phyloP scores from a whole-genome alignment of 306 rosid species.

The Arachis hypogaea region DNA sequence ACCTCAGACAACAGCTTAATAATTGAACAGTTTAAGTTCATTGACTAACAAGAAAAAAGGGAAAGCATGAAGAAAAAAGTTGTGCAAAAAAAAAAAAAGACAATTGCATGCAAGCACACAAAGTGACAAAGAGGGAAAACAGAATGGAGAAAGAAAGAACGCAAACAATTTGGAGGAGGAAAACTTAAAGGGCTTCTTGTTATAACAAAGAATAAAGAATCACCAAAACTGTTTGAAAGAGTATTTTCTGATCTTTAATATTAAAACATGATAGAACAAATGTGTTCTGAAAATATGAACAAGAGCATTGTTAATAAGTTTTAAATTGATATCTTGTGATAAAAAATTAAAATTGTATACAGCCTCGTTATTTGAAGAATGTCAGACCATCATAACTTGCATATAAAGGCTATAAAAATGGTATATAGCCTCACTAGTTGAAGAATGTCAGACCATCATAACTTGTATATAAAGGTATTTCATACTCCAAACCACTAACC shows the following conservation, averaged over 20 bases:
- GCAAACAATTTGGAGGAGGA: conserved; percentile 20
- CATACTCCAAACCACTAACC: conserved; percentile 59
- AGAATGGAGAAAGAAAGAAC: conserved; percentile 15
- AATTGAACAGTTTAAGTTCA: conserved; percentile 31
- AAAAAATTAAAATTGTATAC: background rate
- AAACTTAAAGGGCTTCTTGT: conserved; percentile 20
- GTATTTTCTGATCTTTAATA: conserved; percentile 11
- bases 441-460: conserved; percentile 26
- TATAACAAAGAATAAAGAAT: conserved; percentile 15
- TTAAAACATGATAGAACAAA: background rate
- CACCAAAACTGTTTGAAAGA: background rate
- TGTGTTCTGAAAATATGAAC: background rate
- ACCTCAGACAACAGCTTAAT: conserved; percentile 28
- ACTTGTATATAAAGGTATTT: conserved; percentile 6
- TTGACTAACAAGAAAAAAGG: background rate
- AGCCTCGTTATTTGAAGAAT: conserved; percentile 15
- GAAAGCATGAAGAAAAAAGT: conserved; percentile 13
- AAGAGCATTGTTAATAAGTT: conserved; percentile 11
- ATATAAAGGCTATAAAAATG: background rate
- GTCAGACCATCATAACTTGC: conserved; percentile 17
- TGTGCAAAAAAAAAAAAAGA: conserved; percentile 13
- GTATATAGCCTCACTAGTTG: conserved; percentile 3
- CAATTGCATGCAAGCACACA: conserved; percentile 20
- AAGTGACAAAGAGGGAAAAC: background rate
- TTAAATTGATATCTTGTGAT: background rate